Conservation (phyloP, 1,284 basidiomycete species). For the Phlebopus sp. region DNA sequence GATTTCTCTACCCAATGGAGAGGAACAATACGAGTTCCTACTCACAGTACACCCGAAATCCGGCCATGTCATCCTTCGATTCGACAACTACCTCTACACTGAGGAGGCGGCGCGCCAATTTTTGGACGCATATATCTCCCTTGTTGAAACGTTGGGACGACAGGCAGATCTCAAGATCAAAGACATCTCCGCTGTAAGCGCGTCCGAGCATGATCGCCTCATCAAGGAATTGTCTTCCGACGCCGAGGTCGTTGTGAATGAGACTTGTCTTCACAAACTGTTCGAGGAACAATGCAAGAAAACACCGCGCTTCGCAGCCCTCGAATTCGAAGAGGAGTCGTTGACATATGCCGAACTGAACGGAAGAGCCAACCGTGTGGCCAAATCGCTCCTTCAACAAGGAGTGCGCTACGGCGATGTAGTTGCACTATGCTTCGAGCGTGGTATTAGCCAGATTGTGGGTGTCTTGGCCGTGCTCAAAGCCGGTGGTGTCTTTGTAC, state of each 20-base stretch:
- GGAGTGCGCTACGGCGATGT: constrained; percentile 26
- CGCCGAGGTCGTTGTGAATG: constrained; percentile 10
- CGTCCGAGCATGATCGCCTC: constrained; percentile 22
- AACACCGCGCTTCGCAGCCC: constrained; percentile 19
- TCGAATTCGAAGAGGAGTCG: constrained; percentile 26
- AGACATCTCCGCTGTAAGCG: constrained; percentile 26
- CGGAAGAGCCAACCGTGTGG: constrained; percentile 23
- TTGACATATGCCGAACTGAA: constrained; percentile 29
- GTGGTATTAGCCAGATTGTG: constrained; percentile 28
- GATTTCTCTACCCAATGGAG: constrained; percentile 25
- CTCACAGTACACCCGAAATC: constrained; percentile 26
- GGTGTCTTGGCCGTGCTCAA: constrained; percentile 33
- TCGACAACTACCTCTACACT: constrained; percentile 28
- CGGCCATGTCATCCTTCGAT: constrained; percentile 26
- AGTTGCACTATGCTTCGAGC: constrained; percentile 29
- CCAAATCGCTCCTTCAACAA: constrained; percentile 22
- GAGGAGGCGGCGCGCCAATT: constrained; percentile 29
- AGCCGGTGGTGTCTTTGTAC: constrained; percentile 30
- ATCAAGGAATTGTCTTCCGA: constrained; percentile 26
- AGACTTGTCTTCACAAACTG: constrained; percentile 23
- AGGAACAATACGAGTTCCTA: constrained; percentile 29
- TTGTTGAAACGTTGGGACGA: constrained; percentile 25
- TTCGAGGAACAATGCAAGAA: constrained; percentile 24
- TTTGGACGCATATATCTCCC: constrained; percentile 26
- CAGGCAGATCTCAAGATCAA: constrained; percentile 18